Evolutionary conservation across 768 basidiomycete genomes (phyloP).

Genomic region (Epithele typhae): DNA sequence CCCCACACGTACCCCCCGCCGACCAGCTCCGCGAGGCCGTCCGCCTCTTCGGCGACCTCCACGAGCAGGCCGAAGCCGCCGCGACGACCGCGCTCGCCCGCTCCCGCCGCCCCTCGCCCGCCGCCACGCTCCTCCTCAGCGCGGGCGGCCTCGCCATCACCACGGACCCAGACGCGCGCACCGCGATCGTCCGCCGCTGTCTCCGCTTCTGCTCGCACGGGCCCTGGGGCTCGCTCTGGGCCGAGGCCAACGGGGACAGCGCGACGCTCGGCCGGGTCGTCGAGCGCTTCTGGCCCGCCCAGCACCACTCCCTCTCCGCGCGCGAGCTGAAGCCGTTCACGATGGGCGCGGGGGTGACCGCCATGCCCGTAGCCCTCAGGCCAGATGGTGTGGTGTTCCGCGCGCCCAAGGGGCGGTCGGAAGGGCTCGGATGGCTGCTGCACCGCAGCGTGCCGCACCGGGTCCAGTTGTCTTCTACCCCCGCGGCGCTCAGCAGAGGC

Average conservation of each 20-base stretch:
- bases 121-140: conserved; percentile 28
- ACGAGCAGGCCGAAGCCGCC: conserved; percentile 36
- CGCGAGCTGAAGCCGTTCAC: conserved; percentile 37
- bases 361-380: conserved; percentile 45
- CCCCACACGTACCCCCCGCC: neutral
- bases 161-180: conserved; percentile 16
- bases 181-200: conserved; percentile 33
- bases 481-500: no score
- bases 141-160: conserved; percentile 6
- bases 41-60: conserved; percentile 8
- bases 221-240: conserved; percentile 70
- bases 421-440: conserved; percentile 48
- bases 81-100: conserved; percentile 15
- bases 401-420: conserved; percentile 9
- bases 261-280: conserved; percentile 45
- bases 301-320: neutral
- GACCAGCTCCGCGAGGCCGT: conserved; percentile 11
- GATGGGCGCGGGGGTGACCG: conserved; percentile 60
- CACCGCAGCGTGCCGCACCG: conserved; percentile 28
- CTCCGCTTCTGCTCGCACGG: conserved; percentile 68
- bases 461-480: no score
- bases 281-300: conserved; percentile 40
- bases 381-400: neutral
- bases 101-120: conserved; percentile 14
- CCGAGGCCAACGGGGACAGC: conserved; percentile 54